Evolutionary conservation across 2,329 filamentous ascomycete species (phyloP), one percentile per base, ranked within the genome.

Genomic region (Aspergillus sclerotialis): DNA sequence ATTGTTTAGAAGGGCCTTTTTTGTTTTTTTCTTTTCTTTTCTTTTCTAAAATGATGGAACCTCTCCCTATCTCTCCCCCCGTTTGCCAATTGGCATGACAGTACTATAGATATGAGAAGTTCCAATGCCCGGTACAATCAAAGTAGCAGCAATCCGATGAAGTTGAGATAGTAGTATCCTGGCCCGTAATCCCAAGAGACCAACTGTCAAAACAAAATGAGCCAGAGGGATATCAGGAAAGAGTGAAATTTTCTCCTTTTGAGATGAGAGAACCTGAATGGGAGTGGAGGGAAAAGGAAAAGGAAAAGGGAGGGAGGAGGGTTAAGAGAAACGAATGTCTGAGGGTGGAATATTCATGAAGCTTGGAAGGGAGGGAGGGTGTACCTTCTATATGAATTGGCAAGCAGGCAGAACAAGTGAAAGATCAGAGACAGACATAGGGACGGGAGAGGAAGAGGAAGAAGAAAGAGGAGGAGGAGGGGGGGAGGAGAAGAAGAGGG

Each of bases 271-370:
- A 33, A 41, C 21, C 32, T 35, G 44, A 33, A 36, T 34, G 29
- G 35, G 17, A n/a, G n/a, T n/a, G n/a, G 28, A 19, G 29, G 26
- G 36, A 34, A 14, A 32, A 44, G 30, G 28, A 40, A 39, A 33
- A 40, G 34, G 34, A 32, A 33, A 32, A 33, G 38, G 29, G 33
- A 42, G 38, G 41, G 42, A 40, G 33, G 34, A 35, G 28, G 40
- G 32, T 38, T 38, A 42, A 43, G 37, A 36, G 36, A 38, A 48
- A 52, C 46, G 51, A 50, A 53, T 50, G 53, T 47, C 42, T 44
- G 36, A n/a, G 19, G 10, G 19, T 30, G 38, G 42, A 17, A 34
- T 33, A 33, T 38, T 38, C 28, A 37, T 40, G 19, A 10, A 23
- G n/a, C n/a, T 10, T 7, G 19, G 19, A 23, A 23, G 19, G 10